Evolutionary conservation across 2,329 filamentous ascomycete genomes (phyloP).

Genomic region (Monascus ruber): DNA sequence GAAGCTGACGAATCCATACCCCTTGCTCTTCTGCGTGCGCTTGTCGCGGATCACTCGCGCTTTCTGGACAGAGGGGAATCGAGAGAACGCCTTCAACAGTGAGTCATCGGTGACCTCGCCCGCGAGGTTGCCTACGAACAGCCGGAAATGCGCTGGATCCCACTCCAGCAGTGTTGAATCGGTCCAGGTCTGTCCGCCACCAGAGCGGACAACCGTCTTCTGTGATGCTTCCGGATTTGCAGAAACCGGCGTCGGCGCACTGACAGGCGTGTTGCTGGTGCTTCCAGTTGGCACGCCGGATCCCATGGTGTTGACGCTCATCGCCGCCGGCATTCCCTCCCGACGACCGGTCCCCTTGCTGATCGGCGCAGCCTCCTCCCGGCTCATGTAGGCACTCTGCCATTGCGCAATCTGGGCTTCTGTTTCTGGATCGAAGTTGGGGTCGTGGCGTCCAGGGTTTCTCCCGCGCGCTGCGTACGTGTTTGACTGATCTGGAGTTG

Average conservation of each 20-base stretch:
- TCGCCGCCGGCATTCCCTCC: conserved; percentile 30
- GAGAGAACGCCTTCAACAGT: conserved; percentile 81
- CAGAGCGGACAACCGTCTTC: conserved; percentile 78
- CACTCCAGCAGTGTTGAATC: conserved; percentile 84
- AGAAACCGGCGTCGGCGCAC: conserved; percentile 34
- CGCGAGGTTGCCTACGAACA: conserved; percentile 93
- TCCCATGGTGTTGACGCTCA: conserved; percentile 36
- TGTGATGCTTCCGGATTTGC: conserved; percentile 39
- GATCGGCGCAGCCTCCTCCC: conserved; percentile 38
- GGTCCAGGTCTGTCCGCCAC: conserved; percentile 86
- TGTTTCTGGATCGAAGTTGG: conserved; percentile 59
- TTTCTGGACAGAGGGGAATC: conserved; percentile 81
- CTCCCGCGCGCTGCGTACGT: conserved; percentile 25
- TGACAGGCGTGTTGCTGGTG: conserved; percentile 16
- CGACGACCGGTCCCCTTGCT: conserved; percentile 30
- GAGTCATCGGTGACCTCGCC: conserved; percentile 97
- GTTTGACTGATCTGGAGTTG: conserved; percentile 34
- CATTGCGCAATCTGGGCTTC: conserved; percentile 89
- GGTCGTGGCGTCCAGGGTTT: conserved; percentile 24
- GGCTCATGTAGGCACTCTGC: conserved; percentile 75
- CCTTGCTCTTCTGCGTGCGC: conserved; percentile 89
- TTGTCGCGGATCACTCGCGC: conserved; percentile 92
- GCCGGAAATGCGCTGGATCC: conserved; percentile 86
- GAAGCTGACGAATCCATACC: conserved; percentile 94
- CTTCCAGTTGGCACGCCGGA: conserved; percentile 10